Conservation (phyloP, 2,329 filamentous ascomycete species). For the Podosphaera leucotricha region DNA sequence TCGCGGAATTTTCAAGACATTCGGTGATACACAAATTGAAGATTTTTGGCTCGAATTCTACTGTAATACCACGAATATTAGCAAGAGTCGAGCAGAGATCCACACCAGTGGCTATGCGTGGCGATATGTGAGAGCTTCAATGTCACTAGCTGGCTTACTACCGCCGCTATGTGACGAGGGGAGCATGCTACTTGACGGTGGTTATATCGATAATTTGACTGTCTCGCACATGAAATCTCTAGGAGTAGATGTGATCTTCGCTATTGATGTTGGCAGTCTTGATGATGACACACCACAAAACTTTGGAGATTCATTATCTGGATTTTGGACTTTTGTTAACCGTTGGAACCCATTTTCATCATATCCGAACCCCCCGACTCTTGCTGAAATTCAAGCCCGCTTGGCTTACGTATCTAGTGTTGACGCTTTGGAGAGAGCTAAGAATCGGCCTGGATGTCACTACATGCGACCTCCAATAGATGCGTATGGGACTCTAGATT, state of each 20-base stretch:
- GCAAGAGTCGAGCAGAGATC: constrained; percentile 72
- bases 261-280: constrained; percentile 76
- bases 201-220: constrained; percentile 91
- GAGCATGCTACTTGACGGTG: constrained; percentile 86
- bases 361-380: constrained; percentile 73
- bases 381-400: constrained; percentile 86
- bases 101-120: constrained; percentile 94
- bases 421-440: constrained; percentile 81
- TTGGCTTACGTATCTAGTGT: constrained; percentile 89
- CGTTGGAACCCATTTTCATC: constrained; percentile 90
- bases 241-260: constrained; percentile 84
- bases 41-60: constrained; percentile 99
- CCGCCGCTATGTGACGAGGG: constrained; percentile 93
- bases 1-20: constrained; percentile 93
- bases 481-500: constrained; percentile 79
- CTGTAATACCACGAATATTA: constrained; percentile 98
- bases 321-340: constrained; percentile 85
- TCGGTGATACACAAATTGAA: constrained; percentile 90
- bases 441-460: constrained; percentile 69
- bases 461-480: constrained; percentile 96
- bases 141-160: constrained; percentile 81
- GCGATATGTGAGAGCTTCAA: constrained; percentile 88
- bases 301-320: constrained; percentile 84
- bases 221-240: constrained; percentile 93
- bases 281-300: constrained; percentile 81